Conservation (phyloP, 2,329 filamentous ascomycete genomes). For the Tolypocladium endophyticum region DNA sequence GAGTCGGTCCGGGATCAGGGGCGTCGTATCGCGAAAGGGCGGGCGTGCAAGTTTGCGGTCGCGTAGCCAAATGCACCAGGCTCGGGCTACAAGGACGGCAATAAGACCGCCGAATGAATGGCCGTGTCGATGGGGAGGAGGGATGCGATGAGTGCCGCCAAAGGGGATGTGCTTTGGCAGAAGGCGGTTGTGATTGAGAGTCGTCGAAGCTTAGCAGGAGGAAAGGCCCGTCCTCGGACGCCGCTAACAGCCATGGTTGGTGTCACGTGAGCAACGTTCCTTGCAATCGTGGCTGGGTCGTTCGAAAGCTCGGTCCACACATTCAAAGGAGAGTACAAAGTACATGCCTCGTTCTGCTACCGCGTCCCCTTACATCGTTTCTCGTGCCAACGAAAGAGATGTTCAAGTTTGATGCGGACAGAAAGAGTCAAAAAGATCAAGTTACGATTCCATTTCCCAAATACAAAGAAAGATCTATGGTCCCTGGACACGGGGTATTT, state of each 20-base stretch:
- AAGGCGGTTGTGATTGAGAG: background rate
- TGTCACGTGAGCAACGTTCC: background rate
- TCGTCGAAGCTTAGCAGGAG: background rate
- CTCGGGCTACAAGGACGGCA: background rate
- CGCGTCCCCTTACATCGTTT: background rate
- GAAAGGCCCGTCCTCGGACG: background rate
- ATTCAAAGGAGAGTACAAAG: background rate
- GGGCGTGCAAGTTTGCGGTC: background rate
- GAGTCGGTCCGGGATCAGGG: background rate
- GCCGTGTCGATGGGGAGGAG: background rate
- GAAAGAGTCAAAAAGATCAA: background rate
- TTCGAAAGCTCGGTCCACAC: background rate
- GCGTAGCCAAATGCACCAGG: background rate
- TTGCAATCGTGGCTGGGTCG: background rate
- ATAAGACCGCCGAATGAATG: background rate
- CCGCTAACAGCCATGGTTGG: background rate
- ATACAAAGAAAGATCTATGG: background rate
- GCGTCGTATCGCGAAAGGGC: background rate
- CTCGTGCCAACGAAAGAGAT: background rate
- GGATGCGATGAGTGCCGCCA: background rate
- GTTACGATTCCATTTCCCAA: background rate
- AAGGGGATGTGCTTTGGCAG: background rate
- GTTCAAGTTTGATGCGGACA: background rate
- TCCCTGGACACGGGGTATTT: slow-evolving; percentile 2
- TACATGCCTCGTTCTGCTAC: background rate